These are phyloP conservation scores for Neurospora tetrasperma DNA, from an alignment of 495 filamentous ascomycete species.

Conservation along the genomic window DNA sequence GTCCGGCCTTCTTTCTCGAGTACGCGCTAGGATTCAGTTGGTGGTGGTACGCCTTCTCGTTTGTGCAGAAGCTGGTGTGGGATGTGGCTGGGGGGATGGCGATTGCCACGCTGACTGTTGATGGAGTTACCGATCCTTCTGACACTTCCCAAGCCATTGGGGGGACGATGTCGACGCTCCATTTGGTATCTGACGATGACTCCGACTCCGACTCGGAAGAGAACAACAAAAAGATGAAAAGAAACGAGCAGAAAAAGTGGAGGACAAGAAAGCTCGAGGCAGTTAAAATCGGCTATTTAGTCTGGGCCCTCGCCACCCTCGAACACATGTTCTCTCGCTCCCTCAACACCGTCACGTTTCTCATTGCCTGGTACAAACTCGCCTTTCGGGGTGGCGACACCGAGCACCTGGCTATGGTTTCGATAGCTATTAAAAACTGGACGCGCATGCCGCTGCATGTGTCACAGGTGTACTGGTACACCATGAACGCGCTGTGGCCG, in stretches of 20 bases:
- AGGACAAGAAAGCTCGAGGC: not conserved
- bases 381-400: constrained; percentile 1
- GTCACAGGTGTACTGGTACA: constrained; percentile 11
- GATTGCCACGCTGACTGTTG: not conserved
- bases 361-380: constrained; percentile 11
- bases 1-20: constrained; percentile 18
- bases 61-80: constrained; percentile 1
- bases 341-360: constrained; percentile 9
- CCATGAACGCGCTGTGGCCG: constrained; percentile 3
- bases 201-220: no score
- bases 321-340: constrained; percentile 15
- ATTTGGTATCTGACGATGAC: no score
- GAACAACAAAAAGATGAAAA: not conserved
- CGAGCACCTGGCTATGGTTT: constrained; percentile 4
- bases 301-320: constrained; percentile 11
- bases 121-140: not conserved
- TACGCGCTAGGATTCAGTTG: constrained; percentile 5
- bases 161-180: no score
- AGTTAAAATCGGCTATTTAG: constrained; percentile 1
- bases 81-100: not conserved
- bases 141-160: no score
- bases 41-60: not conserved
- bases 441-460: not conserved
- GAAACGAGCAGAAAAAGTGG: not conserved
- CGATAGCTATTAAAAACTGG: constrained; percentile 5